Conservation (phyloP, 306 rosid genomes). For the Datisca glomerata region DNA sequence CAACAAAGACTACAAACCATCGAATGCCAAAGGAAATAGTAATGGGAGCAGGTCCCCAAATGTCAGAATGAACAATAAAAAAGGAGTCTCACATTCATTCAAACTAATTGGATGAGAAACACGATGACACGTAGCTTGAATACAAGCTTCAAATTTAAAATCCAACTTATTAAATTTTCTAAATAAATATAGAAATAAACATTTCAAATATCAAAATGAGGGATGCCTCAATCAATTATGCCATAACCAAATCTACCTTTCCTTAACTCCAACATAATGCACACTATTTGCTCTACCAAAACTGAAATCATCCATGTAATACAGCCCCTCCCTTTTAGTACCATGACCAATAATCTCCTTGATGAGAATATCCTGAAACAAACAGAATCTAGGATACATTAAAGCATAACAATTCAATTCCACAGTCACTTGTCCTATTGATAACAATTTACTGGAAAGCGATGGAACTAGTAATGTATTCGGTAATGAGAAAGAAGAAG, state of each 20-base stretch:
- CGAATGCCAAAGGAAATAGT: not conserved
- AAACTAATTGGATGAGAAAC: not conserved
- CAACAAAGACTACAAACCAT: not conserved
- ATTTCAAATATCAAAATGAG: not conserved
- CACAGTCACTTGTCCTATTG: not conserved
- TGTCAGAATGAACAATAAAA: too few species aligned
- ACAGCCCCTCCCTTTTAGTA: too few species aligned
- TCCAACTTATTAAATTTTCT: not conserved
- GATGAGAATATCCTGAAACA: constrained; percentile 4
- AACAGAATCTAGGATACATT: not conserved
- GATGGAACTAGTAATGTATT: constrained; percentile 1
- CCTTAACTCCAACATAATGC: not conserved
- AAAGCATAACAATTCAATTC: not conserved
- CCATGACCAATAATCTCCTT: too few species aligned
- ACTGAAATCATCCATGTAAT: constrained; percentile 10
- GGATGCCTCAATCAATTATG: too few species aligned
- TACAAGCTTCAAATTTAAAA: not conserved
- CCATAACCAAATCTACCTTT: not conserved
- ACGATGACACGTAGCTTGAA: too few species aligned
- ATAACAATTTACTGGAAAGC: not conserved
- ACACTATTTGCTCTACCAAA: not conserved
- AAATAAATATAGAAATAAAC: not conserved
- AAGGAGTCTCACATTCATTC: not conserved
- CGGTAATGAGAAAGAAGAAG: not conserved
- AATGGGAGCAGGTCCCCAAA: too few species aligned